These are phyloP conservation scores for Colletotrichum simmondsii DNA, from an alignment of 2,329 filamentous ascomycete genomes.

Conservation along the genomic window DNA sequence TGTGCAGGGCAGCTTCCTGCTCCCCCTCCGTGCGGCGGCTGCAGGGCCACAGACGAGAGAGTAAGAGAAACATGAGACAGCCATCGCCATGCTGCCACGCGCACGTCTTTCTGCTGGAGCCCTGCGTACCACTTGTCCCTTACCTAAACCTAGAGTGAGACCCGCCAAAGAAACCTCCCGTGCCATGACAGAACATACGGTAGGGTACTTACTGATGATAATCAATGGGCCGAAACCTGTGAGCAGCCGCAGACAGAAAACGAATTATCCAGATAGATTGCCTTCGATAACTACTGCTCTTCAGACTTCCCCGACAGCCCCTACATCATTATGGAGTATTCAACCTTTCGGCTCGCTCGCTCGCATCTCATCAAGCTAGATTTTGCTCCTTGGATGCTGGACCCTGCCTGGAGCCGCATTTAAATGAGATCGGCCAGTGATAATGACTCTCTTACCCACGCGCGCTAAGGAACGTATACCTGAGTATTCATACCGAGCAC, in stretches of 20 bases:
- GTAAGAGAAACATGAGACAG: background rate
- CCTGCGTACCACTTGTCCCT: background rate
- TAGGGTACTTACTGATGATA: background rate
- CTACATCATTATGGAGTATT: too few species aligned
- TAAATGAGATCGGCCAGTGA: constrained; percentile 29
- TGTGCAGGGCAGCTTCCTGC: too few species aligned
- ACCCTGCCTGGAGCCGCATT: constrained; percentile 27
- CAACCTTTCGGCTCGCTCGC: background rate
- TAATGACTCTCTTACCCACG: constrained; percentile 16
- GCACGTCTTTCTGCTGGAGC: background rate
- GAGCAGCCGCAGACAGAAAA: background rate
- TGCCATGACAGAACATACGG: background rate
- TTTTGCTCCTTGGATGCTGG: constrained; percentile 5
- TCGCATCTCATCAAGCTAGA: background rate
- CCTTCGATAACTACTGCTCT: too few species aligned
- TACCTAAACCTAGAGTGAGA: constrained; percentile 5
- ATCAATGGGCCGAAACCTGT: background rate
- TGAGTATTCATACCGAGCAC: background rate
- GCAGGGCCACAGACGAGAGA: background rate
- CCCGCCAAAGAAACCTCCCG: background rate
- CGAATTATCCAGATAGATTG: background rate
- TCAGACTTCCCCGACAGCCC: background rate
- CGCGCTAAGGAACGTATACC: background rate
- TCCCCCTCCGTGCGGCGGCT: background rate
- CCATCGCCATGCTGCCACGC: background rate